Percentiles rank a stretch among this genome's conserved stretches.
These are phyloP conservation scores for Termitomyces sp. DNA, from an alignment of 768 basidiomycete species.

Conservation along the genomic window DNA sequence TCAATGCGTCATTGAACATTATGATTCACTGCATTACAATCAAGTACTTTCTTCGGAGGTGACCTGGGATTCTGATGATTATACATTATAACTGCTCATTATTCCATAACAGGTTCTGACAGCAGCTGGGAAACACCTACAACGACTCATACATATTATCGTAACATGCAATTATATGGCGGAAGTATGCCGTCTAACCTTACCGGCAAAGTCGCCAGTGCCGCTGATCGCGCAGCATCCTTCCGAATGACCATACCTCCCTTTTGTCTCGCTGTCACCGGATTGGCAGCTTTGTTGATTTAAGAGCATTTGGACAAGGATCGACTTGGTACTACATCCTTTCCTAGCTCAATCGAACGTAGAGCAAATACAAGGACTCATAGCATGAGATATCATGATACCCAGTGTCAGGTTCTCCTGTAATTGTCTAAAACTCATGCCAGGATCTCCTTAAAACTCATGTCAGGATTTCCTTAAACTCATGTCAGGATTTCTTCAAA, in stretches of 20 bases:
- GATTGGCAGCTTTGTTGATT: slow-evolving; percentile 4
- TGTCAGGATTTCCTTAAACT: neutral
- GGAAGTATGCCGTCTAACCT: slow-evolving; percentile 44
- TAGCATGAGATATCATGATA: neutral
- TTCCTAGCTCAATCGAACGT: neutral
- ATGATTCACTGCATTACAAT: neutral
- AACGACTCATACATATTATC: slow-evolving; percentile 68
- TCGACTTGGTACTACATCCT: neutral
- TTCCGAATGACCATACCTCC: neutral
- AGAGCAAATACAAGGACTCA: neutral
- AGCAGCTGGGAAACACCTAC: slow-evolving; percentile 64
- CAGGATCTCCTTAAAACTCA: neutral
- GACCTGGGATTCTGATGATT: slow-evolving; percentile 1
- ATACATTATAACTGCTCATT: neutral
- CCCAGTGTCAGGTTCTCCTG: neutral
- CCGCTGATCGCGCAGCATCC: slow-evolving; percentile 11
- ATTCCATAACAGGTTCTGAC: slow-evolving; percentile 44
- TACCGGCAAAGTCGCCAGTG: slow-evolving; percentile 26
- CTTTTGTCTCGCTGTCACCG: neutral
- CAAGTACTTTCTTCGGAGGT: slow-evolving; percentile 82
- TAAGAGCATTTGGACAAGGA: neutral
- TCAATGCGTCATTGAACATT: neutral
- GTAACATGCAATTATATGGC: slow-evolving; percentile 66
- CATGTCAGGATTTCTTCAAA: neutral
- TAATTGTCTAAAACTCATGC: neutral